Percentiles rank a stretch among this genome's conserved stretches.
phyloP scores from a whole-genome alignment of 2,329 filamentous ascomycete genomes.

The Sarocladiaceae sp. region DNA sequence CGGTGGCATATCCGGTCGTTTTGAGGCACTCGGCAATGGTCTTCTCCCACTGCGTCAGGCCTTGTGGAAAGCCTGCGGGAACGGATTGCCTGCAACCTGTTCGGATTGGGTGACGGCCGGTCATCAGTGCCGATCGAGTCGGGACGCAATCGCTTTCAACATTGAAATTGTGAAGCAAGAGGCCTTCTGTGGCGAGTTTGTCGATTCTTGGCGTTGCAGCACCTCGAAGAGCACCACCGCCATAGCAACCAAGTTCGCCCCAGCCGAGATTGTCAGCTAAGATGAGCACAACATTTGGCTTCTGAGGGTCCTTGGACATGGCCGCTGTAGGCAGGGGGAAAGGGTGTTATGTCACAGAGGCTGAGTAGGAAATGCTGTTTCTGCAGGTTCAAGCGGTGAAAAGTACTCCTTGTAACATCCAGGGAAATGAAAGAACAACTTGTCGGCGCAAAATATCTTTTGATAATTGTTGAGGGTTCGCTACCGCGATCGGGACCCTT shows the following conservation, averaged over 20 bases:
- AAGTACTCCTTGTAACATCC: slow-evolving; percentile 8
- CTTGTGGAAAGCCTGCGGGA: slow-evolving; percentile 27
- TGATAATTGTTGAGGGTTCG: too few species aligned
- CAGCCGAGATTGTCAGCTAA: slow-evolving; percentile 33
- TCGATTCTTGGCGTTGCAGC: slow-evolving; percentile 29
- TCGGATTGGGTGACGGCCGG: slow-evolving; percentile 28
- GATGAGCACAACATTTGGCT: slow-evolving; percentile 27
- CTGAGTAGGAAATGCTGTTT: too few species aligned
- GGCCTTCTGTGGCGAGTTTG: slow-evolving; percentile 24
- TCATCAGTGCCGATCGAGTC: slow-evolving; percentile 30
- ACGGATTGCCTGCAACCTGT: slow-evolving; percentile 29
- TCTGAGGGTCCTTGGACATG: not conserved
- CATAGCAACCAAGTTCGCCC: slow-evolving; percentile 31
- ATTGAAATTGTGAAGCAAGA: slow-evolving; percentile 32
- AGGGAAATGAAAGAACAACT: not conserved
- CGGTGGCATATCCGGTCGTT: slow-evolving; percentile 21
- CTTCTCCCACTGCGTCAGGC: slow-evolving; percentile 26
- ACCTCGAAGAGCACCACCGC: slow-evolving; percentile 26
- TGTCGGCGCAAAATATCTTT: too few species aligned
- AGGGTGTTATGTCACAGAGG: too few species aligned
- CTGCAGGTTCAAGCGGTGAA: too few species aligned
- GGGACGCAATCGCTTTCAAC: slow-evolving; percentile 32
- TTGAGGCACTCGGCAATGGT: slow-evolving; percentile 26
- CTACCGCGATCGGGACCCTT: too few species aligned
- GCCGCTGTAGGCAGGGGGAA: too few species aligned